Evolutionary conservation across 805 yeast genomes (phyloP).

Genomic region (Cephaloascus albidus): DNA sequence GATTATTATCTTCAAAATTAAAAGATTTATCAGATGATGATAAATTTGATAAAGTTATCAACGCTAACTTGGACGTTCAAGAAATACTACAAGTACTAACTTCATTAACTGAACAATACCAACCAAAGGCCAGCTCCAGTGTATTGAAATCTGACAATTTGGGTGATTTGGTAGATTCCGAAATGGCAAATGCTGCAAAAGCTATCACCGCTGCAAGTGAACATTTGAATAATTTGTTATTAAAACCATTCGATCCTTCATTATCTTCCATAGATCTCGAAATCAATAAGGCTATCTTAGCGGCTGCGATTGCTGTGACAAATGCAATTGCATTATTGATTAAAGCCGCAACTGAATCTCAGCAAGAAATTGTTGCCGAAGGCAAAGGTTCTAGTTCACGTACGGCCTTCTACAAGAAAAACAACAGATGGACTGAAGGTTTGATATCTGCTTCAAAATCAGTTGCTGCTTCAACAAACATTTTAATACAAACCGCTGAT

Average conservation of each 20-base stretch:
- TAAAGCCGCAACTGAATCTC: constrained; percentile 70
- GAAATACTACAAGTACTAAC: constrained; percentile 53
- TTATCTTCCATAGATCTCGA: constrained; percentile 50
- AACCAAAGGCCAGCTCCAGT: constrained; percentile 24
- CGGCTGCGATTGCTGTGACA: constrained; percentile 75
- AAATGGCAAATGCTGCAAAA: constrained; percentile 64
- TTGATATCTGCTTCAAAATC: constrained; percentile 82
- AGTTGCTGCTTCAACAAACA: constrained; percentile 74
- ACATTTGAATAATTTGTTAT: constrained; percentile 43
- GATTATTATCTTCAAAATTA: constrained; percentile 44
- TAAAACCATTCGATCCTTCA: constrained; percentile 38
- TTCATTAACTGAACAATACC: constrained; percentile 46
- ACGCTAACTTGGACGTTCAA: constrained; percentile 68
- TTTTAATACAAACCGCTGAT: constrained; percentile 80
- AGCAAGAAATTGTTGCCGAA: constrained; percentile 67
- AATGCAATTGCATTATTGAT: constrained; percentile 68
- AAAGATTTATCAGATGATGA: constrained; percentile 47
- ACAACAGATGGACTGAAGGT: constrained; percentile 92
- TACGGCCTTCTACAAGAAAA: constrained; percentile 75
- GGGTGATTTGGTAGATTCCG: constrained; percentile 63
- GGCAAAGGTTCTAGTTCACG: constrained; percentile 58
- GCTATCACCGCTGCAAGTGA: constrained; percentile 59
- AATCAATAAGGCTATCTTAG: constrained; percentile 66
- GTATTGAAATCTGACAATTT: constrained; percentile 38
- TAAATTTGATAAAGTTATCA: constrained; percentile 68